These are phyloP conservation scores for Wakefieldia striispora DNA, from an alignment of 768 basidiomycete species.

Conservation along the genomic window DNA sequence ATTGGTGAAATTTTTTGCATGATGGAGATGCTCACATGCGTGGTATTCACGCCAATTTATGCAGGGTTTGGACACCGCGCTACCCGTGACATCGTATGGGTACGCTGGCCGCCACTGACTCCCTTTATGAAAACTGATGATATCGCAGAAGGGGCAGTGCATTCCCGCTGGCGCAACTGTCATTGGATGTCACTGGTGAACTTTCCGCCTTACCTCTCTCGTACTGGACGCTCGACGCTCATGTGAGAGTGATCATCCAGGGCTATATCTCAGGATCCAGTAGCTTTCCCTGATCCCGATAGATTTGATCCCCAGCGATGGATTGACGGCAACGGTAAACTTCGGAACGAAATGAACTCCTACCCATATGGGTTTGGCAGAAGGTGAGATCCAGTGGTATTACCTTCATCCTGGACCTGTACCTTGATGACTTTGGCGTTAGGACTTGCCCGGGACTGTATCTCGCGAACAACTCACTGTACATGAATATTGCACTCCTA, in stretches of 20 bases:
- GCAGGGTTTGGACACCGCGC: constrained; percentile 56
- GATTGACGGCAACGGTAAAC: constrained; percentile 39
- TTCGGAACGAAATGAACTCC: constrained; percentile 43
- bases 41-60: not conserved
- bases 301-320: constrained; percentile 55
- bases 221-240: not conserved
- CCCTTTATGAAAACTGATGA: constrained; percentile 35
- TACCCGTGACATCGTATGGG: constrained; percentile 62
- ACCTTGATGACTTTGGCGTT: not conserved
- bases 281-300: constrained; percentile 36
- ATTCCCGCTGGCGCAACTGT: constrained; percentile 25
- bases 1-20: constrained; percentile 15
- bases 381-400: constrained; percentile 14
- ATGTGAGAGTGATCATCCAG: not conserved
- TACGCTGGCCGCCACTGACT: constrained; percentile 14
- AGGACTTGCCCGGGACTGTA: constrained; percentile 62
- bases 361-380: constrained; percentile 55
- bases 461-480: constrained; percentile 50
- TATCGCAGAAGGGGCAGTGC: constrained; percentile 16
- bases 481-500: constrained; percentile 56
- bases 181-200: constrained; percentile 19
- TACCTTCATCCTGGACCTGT: not conserved
- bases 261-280: constrained; percentile 25
- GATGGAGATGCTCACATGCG: too few relatives aligned
- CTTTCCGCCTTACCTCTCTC: not conserved